Evolutionary conservation across 2,329 filamentous ascomycete genomes (phyloP).

Genomic region (Colletotrichum sidae): DNA sequence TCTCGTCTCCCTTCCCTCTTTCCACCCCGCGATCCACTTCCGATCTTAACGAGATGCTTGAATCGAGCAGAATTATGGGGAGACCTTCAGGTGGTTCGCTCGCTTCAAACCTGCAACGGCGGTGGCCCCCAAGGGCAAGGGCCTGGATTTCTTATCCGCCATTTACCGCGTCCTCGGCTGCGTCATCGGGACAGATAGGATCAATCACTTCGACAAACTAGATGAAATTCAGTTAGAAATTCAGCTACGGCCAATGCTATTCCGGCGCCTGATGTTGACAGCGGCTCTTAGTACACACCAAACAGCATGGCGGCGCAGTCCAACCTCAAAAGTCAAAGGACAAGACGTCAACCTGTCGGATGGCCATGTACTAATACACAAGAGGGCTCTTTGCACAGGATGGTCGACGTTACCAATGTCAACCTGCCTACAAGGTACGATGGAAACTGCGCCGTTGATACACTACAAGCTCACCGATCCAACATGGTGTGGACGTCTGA

Average conservation of each 20-base stretch:
- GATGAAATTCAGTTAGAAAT: too few relatives aligned
- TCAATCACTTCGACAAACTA: not conserved
- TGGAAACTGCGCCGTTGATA: constrained; percentile 17
- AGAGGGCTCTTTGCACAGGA: too few relatives aligned
- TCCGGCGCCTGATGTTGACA: not conserved
- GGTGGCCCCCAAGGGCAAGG: constrained; percentile 8
- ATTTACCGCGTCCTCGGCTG: too few relatives aligned
- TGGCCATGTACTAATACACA: too few relatives aligned
- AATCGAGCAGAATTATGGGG: constrained; percentile 35
- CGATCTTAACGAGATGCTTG: constrained; percentile 38
- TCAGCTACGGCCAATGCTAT: too few relatives aligned
- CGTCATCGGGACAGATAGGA: constrained; percentile 17
- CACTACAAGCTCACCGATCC: constrained; percentile 35
- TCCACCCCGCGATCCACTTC: constrained; percentile 34
- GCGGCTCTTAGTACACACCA: not conserved
- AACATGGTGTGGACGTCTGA: constrained; percentile 33
- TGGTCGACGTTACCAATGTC: too few relatives aligned
- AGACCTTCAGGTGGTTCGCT: constrained; percentile 7
- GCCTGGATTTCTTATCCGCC: too few relatives aligned
- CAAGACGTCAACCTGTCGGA: too few relatives aligned
- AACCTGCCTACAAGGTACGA: not conserved
- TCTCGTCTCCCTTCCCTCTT: constrained; percentile 17
- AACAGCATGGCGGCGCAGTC: too few relatives aligned
- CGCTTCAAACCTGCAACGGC: constrained; percentile 21
- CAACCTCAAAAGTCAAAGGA: too few relatives aligned